These are phyloP conservation scores for Zarea fungicola DNA, from an alignment of 2,329 filamentous ascomycete species.

Conservation along the genomic window DNA sequence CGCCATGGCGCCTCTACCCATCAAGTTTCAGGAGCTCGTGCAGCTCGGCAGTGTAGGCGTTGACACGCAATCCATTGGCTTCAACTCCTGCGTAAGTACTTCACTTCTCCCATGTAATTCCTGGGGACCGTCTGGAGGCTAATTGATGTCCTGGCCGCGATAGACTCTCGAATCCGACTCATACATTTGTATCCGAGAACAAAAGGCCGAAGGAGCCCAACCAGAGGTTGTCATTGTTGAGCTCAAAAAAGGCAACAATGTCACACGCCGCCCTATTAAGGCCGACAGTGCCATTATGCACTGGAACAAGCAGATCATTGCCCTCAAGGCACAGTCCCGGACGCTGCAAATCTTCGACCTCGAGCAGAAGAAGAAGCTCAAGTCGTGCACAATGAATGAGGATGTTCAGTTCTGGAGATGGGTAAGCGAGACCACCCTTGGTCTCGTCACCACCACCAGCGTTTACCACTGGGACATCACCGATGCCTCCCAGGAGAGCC, in stretches of 20 bases:
- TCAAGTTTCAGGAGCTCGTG: conserved; percentile 89
- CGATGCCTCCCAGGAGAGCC: conserved; percentile 70
- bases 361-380: conserved; percentile 87
- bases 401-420: conserved; percentile 99
- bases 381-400: conserved; percentile 93
- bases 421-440: conserved; percentile 85
- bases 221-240: conserved; percentile 97
- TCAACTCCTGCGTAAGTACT: conserved; percentile 69
- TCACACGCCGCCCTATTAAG: conserved; percentile 92
- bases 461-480: conserved; percentile 99
- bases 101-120: conserved; percentile 3
- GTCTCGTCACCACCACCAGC: conserved; percentile 82
- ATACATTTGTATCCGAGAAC: conserved; percentile 94
- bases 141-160: conserved; percentile 14
- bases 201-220: conserved; percentile 75
- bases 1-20: conserved; percentile 68
- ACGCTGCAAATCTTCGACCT: conserved; percentile 98
- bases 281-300: conserved; percentile 99
- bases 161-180: conserved; percentile 97
- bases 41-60: conserved; percentile 52
- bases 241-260: conserved; percentile 95
- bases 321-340: conserved; percentile 86
- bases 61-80: conserved; percentile 57
- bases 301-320: conserved; percentile 93
- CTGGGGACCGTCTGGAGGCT: conserved; percentile 15